These are phyloP conservation scores for Dactylis glomerata DNA, from an alignment of 176 grass and related monocot species.

Conservation along the genomic window DNA sequence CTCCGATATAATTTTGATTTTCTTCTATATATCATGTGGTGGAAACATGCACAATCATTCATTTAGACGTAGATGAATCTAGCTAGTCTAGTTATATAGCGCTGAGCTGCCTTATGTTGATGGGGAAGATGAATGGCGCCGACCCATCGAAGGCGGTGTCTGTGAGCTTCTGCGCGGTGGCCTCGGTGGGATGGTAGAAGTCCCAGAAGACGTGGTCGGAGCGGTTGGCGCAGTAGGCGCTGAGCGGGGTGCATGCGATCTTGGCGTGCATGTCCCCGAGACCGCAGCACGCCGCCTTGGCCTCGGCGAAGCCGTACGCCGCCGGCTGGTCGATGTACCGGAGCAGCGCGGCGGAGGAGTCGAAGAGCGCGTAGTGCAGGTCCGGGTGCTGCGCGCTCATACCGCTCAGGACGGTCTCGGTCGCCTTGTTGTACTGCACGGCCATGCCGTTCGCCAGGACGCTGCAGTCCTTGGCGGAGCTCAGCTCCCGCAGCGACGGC, in stretches of 20 bases:
- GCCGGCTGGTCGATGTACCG: slow-evolving; percentile 53
- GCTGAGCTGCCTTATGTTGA: slow-evolving; percentile 58
- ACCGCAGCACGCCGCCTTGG: slow-evolving; percentile 75
- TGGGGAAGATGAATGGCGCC: slow-evolving; percentile 54
- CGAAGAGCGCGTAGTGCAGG: slow-evolving; percentile 64
- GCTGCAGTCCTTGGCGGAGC: slow-evolving; percentile 46
- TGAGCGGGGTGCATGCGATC: slow-evolving; percentile 57
- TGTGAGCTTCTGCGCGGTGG: slow-evolving; percentile 48
- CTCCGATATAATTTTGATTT: background rate
- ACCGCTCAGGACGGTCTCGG: slow-evolving; percentile 29
- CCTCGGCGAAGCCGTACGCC: slow-evolving; percentile 54
- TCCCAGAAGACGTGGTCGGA: slow-evolving; percentile 71
- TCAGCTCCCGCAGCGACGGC: slow-evolving; percentile 54
- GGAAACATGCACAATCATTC: background rate
- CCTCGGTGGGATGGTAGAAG: slow-evolving; percentile 73
- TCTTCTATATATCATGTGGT: background rate
- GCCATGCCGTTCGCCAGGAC: slow-evolving; percentile 45
- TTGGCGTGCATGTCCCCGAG: slow-evolving; percentile 74
- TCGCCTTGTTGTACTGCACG: slow-evolving; percentile 52
- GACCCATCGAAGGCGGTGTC: slow-evolving; percentile 45
- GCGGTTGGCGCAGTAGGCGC: slow-evolving; percentile 64
- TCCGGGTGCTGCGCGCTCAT: slow-evolving; percentile 24
- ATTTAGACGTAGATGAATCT: background rate
- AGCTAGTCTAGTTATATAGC: slow-evolving; percentile 15
- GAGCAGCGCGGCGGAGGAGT: slow-evolving; percentile 47